Evolutionary conservation across 1,284 basidiomycete species (phyloP), one percentile per base, ranked within the genome.

Genomic region (Xerocomus amazonicus): DNA sequence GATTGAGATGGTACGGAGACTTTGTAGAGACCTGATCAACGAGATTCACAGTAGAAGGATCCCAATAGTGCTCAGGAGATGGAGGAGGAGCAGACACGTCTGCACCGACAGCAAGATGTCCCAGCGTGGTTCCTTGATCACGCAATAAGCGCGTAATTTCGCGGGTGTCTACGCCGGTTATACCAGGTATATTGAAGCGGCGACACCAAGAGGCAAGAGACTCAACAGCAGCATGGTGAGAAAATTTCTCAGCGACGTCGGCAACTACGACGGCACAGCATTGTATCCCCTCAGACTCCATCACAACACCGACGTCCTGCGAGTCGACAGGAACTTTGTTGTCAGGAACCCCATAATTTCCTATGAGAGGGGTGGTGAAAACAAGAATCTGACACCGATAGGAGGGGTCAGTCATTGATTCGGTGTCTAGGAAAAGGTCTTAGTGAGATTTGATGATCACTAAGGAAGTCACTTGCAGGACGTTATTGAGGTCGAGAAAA

Each of bases 341-440:
- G 46, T 70, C 64, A 9, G 96, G 96, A 4, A 99, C 94, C 56
- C 97, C 96, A 66, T 99, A 99, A 71, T 99, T 99, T 44, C 97
- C 97, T 59, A 99, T 97, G 70, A 99, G 83, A 23, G 97, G 96
- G 5, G 95, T 91, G 27, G 96, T 99, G 75, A 99, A 99, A 52
- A 98, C 94, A 54, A 99, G 82, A 60, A 99, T 93, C 73, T 99
- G 97, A 47, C 93, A 90, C 33, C 92, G 90, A 73, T 99, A 99
- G 9, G 97, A 99, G 6, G 96, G 96, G 68, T 99, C 96, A 41
- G 96, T 99, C 92, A 99, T 97, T 13, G 94, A 97, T 73, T 99
- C 97, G 48, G 95, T 98, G 72, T 99, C 91, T 93, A 59, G 16
- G 32, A 32, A 47, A 47, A 50, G 2, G 36, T 33, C 45, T 59